Percentiles rank a stretch among this genome's conserved stretches.
These are phyloP conservation scores for Gautieria morchelliformis DNA, from an alignment of 768 basidiomycete species.

Conservation along the genomic window DNA sequence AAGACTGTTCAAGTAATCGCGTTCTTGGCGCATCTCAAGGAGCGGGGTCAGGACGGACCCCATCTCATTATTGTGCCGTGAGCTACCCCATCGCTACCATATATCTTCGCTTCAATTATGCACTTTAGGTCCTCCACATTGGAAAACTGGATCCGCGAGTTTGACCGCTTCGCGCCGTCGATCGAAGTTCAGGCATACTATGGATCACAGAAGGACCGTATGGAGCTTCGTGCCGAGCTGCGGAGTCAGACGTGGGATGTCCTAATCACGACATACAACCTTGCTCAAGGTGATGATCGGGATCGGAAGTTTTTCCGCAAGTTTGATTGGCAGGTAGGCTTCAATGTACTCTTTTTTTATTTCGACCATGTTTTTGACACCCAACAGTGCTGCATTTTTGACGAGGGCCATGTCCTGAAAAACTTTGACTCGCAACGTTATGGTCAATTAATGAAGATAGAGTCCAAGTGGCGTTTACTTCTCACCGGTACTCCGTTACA, in stretches of 20 bases:
- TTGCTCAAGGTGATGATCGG: conserved; percentile 77
- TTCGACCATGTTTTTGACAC: not conserved
- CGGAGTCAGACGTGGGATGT: conserved; percentile 76
- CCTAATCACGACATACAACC: conserved; percentile 90
- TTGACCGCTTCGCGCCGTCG: conserved; percentile 78
- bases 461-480: conserved; percentile 81
- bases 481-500: conserved; percentile 94
- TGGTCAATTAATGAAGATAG: conserved; percentile 74
- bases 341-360: not conserved
- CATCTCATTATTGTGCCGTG: conserved; percentile 95
- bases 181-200: conserved; percentile 90
- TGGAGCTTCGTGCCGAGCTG: conserved; percentile 61
- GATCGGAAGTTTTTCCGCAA: conserved; percentile 91
- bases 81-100: conserved; percentile 24
- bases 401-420: conserved; percentile 96
- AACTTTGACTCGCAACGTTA: conserved; percentile 98
- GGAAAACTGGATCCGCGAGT: conserved; percentile 98
- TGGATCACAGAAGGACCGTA: conserved; percentile 81
- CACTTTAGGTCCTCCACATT: conserved; percentile 76
- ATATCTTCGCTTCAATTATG: not conserved
- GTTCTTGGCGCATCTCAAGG: conserved; percentile 84
- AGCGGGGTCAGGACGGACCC: conserved; percentile 68
- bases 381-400: conserved; percentile 79
- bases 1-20: conserved; percentile 99
- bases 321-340: conserved; percentile 83